Evolutionary conservation across 768 basidiomycete genomes (phyloP).

Genomic region (Tulasnella sp.): DNA sequence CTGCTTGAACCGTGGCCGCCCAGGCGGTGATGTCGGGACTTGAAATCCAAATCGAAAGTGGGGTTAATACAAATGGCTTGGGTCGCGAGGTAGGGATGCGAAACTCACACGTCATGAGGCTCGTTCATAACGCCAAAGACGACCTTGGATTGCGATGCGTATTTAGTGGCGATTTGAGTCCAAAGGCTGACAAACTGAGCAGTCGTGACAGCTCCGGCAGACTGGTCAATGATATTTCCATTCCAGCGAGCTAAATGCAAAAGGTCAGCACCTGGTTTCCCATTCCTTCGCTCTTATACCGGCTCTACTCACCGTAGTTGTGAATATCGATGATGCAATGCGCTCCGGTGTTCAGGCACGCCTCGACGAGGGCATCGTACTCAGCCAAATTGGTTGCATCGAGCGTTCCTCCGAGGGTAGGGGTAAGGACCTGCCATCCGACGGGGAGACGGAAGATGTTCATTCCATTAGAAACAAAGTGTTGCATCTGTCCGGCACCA

Average conservation of each 20-base stretch:
- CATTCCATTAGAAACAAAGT: conserved; percentile 48
- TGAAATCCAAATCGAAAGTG: conserved; percentile 24
- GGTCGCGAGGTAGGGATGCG: conserved; percentile 32
- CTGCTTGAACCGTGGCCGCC: conserved; percentile 48
- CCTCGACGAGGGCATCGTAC: conserved; percentile 48
- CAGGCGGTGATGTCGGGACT: conserved; percentile 40
- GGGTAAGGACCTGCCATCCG: conserved; percentile 43
- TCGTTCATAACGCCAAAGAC: conserved; percentile 49
- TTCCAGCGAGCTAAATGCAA: conserved; percentile 44
- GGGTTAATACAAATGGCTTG: background rate
- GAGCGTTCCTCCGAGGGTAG: conserved; percentile 35
- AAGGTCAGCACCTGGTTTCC: conserved; percentile 36
- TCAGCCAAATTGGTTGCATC: conserved; percentile 39
- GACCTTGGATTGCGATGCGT: conserved; percentile 32
- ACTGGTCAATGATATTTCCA: conserved; percentile 49
- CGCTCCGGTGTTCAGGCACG: conserved; percentile 44
- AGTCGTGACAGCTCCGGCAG: conserved; percentile 46
- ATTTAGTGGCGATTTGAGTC: conserved; percentile 45
- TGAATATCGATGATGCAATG: conserved; percentile 46
- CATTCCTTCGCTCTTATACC: conserved; percentile 36
- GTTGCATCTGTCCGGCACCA: conserved; percentile 50
- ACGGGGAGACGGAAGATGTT: conserved; percentile 54
- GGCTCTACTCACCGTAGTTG: conserved; percentile 28
- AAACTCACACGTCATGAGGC: conserved; percentile 42
- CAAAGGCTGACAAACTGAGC: conserved; percentile 47